phyloP scores from a whole-genome alignment of 257 asterid species.

The Parsonsia alboflavescens region DNA sequence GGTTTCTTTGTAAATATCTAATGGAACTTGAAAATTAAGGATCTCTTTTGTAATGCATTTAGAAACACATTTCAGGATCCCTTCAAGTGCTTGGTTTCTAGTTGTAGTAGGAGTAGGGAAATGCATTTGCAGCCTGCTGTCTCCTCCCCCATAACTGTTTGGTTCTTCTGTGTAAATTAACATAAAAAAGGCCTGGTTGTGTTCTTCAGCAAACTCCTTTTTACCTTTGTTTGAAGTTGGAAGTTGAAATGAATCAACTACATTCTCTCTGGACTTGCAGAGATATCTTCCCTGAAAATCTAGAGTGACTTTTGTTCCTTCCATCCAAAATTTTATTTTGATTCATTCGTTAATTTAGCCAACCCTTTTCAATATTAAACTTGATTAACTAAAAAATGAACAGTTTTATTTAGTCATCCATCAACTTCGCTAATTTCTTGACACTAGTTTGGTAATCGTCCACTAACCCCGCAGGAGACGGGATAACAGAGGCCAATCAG shows the following conservation, averaged over 20 bases:
- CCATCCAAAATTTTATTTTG: too few species aligned
- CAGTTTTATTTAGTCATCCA: too few species aligned
- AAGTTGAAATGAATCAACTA: too few species aligned
- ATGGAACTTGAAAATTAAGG: background rate
- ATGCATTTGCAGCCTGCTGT: background rate
- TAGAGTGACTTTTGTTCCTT: too few species aligned
- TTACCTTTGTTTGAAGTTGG: background rate
- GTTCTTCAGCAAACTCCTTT: background rate
- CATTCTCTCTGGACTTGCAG: too few species aligned
- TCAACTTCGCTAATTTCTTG: too few species aligned
- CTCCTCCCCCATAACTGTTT: background rate
- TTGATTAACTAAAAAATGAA: too few species aligned
- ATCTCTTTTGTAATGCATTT: background rate
- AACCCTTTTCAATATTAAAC: too few species aligned
- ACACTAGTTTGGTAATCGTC: background rate
- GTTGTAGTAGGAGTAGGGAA: background rate
- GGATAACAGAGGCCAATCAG: background rate
- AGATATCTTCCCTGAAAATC: too few species aligned
- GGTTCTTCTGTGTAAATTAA: background rate
- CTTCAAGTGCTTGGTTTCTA: too few species aligned
- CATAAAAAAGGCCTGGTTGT: background rate
- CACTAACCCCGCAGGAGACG: background rate
- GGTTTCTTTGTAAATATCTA: background rate
- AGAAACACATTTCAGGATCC: background rate
- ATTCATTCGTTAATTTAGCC: too few species aligned